Conservation (phyloP, 495 filamentous ascomycete species). For the Neurospora pannonica region DNA sequence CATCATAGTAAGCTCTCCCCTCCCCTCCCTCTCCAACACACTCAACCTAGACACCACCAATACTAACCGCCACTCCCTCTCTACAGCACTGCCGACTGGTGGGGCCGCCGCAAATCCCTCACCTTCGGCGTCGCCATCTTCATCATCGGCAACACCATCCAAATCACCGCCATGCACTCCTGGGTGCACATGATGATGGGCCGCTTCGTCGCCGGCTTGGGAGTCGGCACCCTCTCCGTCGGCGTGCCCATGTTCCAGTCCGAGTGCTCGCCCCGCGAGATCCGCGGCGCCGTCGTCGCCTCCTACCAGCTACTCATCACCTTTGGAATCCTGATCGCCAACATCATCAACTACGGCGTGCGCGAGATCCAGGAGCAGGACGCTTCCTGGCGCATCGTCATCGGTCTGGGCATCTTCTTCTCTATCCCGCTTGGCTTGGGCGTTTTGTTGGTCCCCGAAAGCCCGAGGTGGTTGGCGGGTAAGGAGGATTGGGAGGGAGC, state of each 20-base stretch:
- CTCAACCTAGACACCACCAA: neutral
- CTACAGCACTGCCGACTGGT: conserved; percentile 24
- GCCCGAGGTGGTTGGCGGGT: conserved; percentile 51
- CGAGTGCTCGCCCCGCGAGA: conserved; percentile 44
- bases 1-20: conserved; percentile 17
- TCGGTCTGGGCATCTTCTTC: conserved; percentile 62
- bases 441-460: conserved; percentile 53
- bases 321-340: conserved; percentile 63
- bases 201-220: conserved; percentile 51
- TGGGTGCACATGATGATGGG: conserved; percentile 44
- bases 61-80: neutral
- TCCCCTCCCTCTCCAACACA: neutral
- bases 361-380: conserved; percentile 35
- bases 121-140: conserved; percentile 28
- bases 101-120: conserved; percentile 30
- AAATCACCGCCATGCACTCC: conserved; percentile 38
- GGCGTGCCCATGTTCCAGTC: conserved; percentile 55
- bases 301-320: conserved; percentile 75
- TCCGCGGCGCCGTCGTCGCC: conserved; percentile 49
- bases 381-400: conserved; percentile 58
- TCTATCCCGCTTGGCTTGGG: conserved; percentile 53
- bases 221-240: conserved; percentile 55
- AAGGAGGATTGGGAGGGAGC: conserved; percentile 48
- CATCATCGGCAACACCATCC: conserved; percentile 43
- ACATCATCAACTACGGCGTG: conserved; percentile 54